A percentile compares a stretch with the other conserved stretches of the same genome.
Conservation (phyloP, 306 rosid species). For the Cicer pinnatifidum region DNA sequence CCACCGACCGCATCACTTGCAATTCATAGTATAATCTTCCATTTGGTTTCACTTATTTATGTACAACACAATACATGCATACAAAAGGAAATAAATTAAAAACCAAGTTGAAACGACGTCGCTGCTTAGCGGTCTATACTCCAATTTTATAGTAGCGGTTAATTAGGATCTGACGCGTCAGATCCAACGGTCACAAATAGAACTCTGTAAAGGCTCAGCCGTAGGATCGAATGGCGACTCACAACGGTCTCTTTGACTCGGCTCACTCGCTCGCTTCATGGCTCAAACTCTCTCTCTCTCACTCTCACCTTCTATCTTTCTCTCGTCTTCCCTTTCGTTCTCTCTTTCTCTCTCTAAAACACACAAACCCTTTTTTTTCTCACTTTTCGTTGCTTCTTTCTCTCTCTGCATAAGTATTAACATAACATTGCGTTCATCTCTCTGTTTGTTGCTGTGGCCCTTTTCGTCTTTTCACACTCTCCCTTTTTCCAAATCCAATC, state of each 20-base stretch:
- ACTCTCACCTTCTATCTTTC: conserved; percentile 50
- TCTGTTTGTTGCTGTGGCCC: conserved; percentile 53
- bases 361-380: conserved; percentile 36
- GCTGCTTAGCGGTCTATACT: background rate
- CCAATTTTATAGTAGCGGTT: background rate
- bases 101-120: background rate
- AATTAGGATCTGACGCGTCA: conserved; percentile 28
- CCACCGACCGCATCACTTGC: conserved; percentile 19
- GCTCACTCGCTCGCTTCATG: conserved; percentile 20
- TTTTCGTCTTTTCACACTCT: conserved; percentile 64
- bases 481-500: conserved; percentile 48
- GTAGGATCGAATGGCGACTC: conserved; percentile 19
- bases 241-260: conserved; percentile 34
- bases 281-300: conserved; percentile 25
- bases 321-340: conserved; percentile 40
- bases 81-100: background rate
- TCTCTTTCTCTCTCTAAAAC: conserved; percentile 21
- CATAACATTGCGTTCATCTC: conserved; percentile 35
- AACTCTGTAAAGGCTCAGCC: background rate
- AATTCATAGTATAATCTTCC: conserved; percentile 3
- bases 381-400: conserved; percentile 40
- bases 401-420: conserved; percentile 11
- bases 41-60: conserved; percentile 18
- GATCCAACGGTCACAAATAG: conserved; percentile 33
- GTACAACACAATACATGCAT: background rate